Evolutionary conservation across 2,329 filamentous ascomycete genomes (phyloP).

Genomic region (Trichoderma atroviride): DNA sequence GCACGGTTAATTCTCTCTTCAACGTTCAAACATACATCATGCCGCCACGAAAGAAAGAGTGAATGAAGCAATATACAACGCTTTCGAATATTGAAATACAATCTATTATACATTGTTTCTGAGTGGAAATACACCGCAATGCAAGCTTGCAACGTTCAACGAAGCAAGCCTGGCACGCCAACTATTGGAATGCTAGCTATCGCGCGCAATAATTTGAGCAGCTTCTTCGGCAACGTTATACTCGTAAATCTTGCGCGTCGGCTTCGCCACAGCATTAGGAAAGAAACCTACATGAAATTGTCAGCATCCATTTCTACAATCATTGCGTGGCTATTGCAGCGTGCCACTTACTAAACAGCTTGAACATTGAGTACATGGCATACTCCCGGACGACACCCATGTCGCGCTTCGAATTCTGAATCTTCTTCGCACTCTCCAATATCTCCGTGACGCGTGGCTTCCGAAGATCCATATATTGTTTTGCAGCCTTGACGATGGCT

Average conservation of each 20-base stretch:
- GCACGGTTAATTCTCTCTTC: neutral
- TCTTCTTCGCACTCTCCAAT: conserved; percentile 25
- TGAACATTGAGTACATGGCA: conserved; percentile 30
- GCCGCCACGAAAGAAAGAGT: neutral
- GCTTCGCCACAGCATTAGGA: conserved; percentile 24
- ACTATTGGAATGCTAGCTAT: neutral
- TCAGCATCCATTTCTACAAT: neutral
- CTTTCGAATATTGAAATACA: neutral
- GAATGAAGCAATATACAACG: neutral
- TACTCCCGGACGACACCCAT: conserved; percentile 30
- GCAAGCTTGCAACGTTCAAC: too few species aligned
- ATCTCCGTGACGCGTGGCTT: conserved; percentile 30
- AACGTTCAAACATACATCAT: neutral
- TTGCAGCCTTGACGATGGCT: conserved; percentile 28
- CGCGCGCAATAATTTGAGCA: neutral
- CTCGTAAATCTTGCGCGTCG: conserved; percentile 14
- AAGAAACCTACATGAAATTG: conserved; percentile 27
- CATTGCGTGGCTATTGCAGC: too few species aligned
- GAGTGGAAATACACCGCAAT: neutral
- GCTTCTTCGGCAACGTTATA: conserved; percentile 31
- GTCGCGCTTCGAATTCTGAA: conserved; percentile 29
- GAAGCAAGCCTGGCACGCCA: neutral
- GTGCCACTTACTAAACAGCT: conserved; percentile 28
- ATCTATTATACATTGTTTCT: neutral
- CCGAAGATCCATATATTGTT: conserved; percentile 30